Conservation (phyloP, 257 asterid species). For the Vinca minor region DNA sequence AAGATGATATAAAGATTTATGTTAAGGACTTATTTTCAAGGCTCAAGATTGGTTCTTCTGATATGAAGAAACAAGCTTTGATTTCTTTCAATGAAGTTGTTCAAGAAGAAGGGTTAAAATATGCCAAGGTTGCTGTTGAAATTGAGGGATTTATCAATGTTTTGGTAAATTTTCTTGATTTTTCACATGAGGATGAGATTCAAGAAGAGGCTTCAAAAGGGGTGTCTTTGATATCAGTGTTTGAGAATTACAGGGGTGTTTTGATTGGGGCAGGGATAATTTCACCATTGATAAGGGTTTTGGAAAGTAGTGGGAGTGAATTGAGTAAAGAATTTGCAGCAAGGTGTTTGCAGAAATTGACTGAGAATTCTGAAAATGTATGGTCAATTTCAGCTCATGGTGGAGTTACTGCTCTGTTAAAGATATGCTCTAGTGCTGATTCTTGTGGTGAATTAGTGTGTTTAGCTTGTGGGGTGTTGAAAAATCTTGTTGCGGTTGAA, state of each 20-base stretch:
- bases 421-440: slow-evolving; percentile 41
- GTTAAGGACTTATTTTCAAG: slow-evolving; percentile 58
- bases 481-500: slow-evolving; percentile 67
- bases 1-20: slow-evolving; percentile 63
- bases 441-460: slow-evolving; percentile 34
- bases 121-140: slow-evolving; percentile 45
- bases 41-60: slow-evolving; percentile 54
- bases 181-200: slow-evolving; percentile 37
- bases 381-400: slow-evolving; percentile 98
- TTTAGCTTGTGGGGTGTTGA: slow-evolving; percentile 72
- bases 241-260: slow-evolving; percentile 24
- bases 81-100: slow-evolving; percentile 46
- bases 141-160: slow-evolving; percentile 38
- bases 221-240: slow-evolving; percentile 49
- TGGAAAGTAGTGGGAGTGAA: slow-evolving; percentile 58
- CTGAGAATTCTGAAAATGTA: slow-evolving; percentile 80
- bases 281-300: slow-evolving; percentile 53
- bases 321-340: slow-evolving; percentile 50
- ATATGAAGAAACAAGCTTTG: slow-evolving; percentile 74
- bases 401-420: slow-evolving; percentile 68
- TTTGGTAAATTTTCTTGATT: slow-evolving; percentile 62
- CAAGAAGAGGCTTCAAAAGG: slow-evolving; percentile 59
- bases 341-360: slow-evolving; percentile 69
- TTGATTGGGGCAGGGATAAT: slow-evolving; percentile 51
- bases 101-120: slow-evolving; percentile 64